A percentile compares a stretch with the other conserved stretches of the same genome.
Conservation (phyloP, 139 green algal species). For the Protoeuglena noctilucae region DNA sequence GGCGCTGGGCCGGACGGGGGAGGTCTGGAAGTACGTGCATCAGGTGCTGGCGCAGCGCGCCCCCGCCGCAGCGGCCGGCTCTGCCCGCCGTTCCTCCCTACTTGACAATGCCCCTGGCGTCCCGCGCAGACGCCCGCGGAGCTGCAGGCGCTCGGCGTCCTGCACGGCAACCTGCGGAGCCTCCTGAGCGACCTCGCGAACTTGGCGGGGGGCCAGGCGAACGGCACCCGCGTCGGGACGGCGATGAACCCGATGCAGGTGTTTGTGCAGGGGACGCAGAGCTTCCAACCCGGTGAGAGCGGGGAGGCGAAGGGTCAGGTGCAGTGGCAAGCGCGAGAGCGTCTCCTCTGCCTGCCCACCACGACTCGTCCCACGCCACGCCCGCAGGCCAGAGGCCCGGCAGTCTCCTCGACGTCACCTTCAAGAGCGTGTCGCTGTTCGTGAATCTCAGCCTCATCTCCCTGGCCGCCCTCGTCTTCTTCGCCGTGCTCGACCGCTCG, state of each 20-base stretch:
- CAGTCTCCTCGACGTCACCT: neutral
- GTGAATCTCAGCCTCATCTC: neutral
- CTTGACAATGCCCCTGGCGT: neutral
- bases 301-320: no score
- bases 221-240: neutral
- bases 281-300: no score
- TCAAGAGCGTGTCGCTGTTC: neutral
- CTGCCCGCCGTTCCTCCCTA: neutral
- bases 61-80: neutral
- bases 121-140: neutral
- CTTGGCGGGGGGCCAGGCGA: neutral
- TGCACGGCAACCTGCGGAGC: neutral
- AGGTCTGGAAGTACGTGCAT: no score
- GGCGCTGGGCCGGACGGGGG: neutral
- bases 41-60: no score
- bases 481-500: neutral
- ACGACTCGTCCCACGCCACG: no score
- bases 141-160: neutral
- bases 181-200: neutral
- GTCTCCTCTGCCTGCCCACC: no score
- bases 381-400: neutral
- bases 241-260: neutral
- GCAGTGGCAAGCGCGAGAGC: no score
- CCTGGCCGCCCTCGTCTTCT: neutral
- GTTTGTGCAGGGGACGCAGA: neutral